Base-by-base conservation (phyloP, 768 basidiomycete genomes). In the Russula olivacea region DNA sequence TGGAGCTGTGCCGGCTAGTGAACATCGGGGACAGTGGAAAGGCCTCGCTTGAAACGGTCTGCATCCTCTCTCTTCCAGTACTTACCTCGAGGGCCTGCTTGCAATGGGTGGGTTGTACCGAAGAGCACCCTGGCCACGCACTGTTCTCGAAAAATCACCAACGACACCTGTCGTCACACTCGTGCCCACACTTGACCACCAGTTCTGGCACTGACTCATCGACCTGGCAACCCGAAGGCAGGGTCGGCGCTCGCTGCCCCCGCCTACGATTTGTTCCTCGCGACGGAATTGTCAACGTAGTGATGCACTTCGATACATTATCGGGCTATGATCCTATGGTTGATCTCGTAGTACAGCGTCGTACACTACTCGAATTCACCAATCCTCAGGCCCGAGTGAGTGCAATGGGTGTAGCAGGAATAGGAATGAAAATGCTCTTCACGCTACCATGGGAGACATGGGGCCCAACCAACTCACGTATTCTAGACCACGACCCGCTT, bases 31-130 rank as follows among this genome's bases (percentile, higher is more conserved):
- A 9, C 10, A 40, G 25, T 0, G 45, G 9, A 47, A 49, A n/a
- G 21, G 38, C 49, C 9, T 25, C 61, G 1, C 61, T 62, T 28
- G 61, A 62, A 25, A 57, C 61, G 3, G 32, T 62, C 6, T 41
- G 61, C 55, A 43, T 57, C n/a, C 61, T 62, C 23, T 57, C 61
- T 23, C 55, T 62, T 14, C 61, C 61, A 2, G 30, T n/a, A 11
- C 49, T 62, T 30, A 32, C 17, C 10, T 17, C 15, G 7, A 25
- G 38, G 40, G 55, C 61, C 7, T 34, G 17, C 32, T 7, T 62
- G 40, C 49, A 49, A 30, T 57, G 55, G 61, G 61, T 55, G 19
- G 51, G 55, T 9, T 43, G 49, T 40, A 36, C 57, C 10, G 55
- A 55, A 6, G 49, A 62, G 17, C 55, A 62, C 49, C 61, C 61